Evolutionary conservation across 257 asterid genomes (phyloP).

Genomic region (Solanum megistacrolobum): DNA sequence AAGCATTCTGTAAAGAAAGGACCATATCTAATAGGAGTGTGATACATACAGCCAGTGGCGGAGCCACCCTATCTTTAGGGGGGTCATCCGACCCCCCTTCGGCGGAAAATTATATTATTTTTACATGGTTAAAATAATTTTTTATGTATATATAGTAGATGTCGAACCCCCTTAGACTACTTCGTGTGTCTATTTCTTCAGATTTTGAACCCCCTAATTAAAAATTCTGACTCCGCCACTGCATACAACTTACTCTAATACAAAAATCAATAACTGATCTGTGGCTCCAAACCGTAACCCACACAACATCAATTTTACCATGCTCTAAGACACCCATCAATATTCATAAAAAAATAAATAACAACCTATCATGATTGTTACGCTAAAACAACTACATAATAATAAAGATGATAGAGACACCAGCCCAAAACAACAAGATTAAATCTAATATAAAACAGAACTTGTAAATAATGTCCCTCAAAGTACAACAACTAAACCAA

Average conservation of each 20-base stretch:
- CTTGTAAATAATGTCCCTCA: background rate
- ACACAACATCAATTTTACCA: background rate
- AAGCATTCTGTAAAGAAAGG: background rate
- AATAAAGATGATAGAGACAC: background rate
- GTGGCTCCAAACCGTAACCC: background rate
- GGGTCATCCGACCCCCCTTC: too few relatives aligned
- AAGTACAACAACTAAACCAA: background rate
- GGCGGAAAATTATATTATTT: too few relatives aligned
- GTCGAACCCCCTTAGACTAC: too few relatives aligned
- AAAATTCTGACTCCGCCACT: too few relatives aligned
- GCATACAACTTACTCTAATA: rapidly evolving
- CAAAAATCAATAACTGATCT: background rate
- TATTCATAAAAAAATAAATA: background rate
- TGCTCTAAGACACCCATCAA: background rate
- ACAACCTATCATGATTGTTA: background rate
- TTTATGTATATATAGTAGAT: too few relatives aligned
- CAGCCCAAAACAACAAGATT: background rate
- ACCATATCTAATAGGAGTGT: background rate
- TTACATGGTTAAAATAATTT: too few relatives aligned
- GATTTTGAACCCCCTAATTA: too few relatives aligned
- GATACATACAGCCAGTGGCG: background rate
- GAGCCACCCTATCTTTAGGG: too few relatives aligned
- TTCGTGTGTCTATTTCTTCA: too few relatives aligned
- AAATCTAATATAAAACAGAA: background rate
- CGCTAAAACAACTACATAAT: background rate